phyloP scores from a whole-genome alignment of 2,329 filamentous ascomycete genomes.

The Botrytis medusae region DNA sequence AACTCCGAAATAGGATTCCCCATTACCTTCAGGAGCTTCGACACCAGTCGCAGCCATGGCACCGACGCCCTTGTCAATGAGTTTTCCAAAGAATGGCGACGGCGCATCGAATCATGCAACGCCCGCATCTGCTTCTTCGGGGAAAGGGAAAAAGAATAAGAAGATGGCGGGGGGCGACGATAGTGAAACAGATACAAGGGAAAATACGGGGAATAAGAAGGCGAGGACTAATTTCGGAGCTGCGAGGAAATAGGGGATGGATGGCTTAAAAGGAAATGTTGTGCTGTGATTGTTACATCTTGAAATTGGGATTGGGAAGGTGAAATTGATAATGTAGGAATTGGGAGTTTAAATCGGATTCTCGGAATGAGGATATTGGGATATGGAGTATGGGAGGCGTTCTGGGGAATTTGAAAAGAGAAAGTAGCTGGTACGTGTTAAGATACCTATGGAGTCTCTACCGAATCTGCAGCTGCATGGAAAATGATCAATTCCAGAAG shows the following conservation, averaged over 20 bases:
- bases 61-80: slow-evolving; percentile 56
- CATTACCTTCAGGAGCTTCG: slow-evolving; percentile 34
- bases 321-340: slow-evolving; percentile 3
- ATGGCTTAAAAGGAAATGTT: neutral
- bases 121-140: slow-evolving; percentile 52
- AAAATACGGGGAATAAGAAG: slow-evolving; percentile 38
- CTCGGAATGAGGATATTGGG: neutral
- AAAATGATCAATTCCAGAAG: neutral
- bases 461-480: neutral
- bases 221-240: slow-evolving; percentile 37
- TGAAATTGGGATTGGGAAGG: neutral
- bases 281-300: slow-evolving; percentile 6
- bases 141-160: slow-evolving; percentile 51
- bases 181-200: slow-evolving; percentile 57
- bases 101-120: slow-evolving; percentile 54
- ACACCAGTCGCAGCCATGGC: slow-evolving; percentile 45
- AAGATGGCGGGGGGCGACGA: slow-evolving; percentile 52
- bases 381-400: slow-evolving; percentile 2
- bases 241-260: slow-evolving; percentile 33
- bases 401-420: neutral
- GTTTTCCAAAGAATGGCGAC: slow-evolving; percentile 48
- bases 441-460: slow-evolving; percentile 13
- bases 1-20: slow-evolving; percentile 33
- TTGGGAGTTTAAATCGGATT: slow-evolving; percentile 9
- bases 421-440: neutral